Evolutionary conservation across 2,329 filamentous ascomycete genomes (phyloP).

Genomic region (Fragosphaeria purpurea): DNA sequence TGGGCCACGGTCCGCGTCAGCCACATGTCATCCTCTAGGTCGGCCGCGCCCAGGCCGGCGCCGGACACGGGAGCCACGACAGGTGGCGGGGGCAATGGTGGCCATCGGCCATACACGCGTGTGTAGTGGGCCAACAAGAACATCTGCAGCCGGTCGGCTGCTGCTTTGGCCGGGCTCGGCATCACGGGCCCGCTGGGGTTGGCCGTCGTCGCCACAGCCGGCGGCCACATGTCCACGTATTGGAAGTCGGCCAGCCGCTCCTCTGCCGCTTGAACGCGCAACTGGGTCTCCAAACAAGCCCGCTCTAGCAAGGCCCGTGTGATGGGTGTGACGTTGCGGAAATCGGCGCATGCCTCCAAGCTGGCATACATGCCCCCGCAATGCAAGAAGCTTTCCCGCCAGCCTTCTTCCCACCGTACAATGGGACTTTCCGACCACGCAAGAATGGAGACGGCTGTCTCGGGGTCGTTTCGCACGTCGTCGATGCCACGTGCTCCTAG

Average conservation of each 20-base stretch:
- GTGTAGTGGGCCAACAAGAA: constrained; percentile 53
- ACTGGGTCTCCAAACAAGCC: constrained; percentile 50
- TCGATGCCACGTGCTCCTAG: constrained; percentile 50
- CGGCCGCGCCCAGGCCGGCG: constrained; percentile 16
- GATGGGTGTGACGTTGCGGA: constrained; percentile 47
- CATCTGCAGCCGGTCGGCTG: constrained; percentile 48
- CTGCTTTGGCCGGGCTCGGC: constrained; percentile 34
- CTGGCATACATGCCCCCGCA: constrained; percentile 52
- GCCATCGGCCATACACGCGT: constrained; percentile 50
- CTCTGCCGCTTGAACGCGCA: constrained; percentile 53
- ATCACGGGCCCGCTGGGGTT: constrained; percentile 20
- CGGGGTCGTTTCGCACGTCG: constrained; percentile 51
- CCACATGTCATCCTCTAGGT: constrained; percentile 41
- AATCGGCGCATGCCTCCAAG: constrained; percentile 46
- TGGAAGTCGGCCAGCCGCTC: constrained; percentile 50
- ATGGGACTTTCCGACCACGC: constrained; percentile 55
- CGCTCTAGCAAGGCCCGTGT: constrained; percentile 54
- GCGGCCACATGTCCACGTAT: constrained; percentile 52
- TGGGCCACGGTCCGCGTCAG: constrained; percentile 48
- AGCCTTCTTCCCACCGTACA: constrained; percentile 57
- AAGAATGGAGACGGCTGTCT: constrained; percentile 50
- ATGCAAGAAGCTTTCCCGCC: constrained; percentile 58
- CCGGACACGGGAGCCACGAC: constrained; percentile 5
- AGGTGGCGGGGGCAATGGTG: constrained; percentile 21
- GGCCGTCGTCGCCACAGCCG: constrained; percentile 20